Evolutionary conservation across 129 eudicot genomes (phyloP).

Genomic region (Sambucus nigra): DNA sequence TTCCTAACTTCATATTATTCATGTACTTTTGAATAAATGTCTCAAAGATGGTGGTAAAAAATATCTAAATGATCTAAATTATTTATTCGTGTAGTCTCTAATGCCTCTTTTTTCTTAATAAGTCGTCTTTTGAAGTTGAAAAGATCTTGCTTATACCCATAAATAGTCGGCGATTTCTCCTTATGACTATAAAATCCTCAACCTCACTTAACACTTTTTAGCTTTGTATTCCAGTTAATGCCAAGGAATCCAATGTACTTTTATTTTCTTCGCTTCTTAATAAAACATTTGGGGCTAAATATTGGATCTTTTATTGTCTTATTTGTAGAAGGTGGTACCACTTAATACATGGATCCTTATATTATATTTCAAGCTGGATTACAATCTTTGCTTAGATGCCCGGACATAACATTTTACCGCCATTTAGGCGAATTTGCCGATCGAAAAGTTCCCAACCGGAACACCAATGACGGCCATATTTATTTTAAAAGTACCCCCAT

Average conservation of each 20-base stretch:
- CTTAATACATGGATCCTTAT: slow-evolving; percentile 89
- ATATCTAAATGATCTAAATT: too few species aligned
- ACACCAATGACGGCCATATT: slow-evolving; percentile 82
- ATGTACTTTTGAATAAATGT: too few species aligned
- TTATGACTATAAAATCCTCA: slow-evolving; percentile 13
- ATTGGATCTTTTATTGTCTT: slow-evolving; percentile 8
- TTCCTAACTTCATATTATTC: too few species aligned
- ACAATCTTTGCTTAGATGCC: slow-evolving; percentile 80
- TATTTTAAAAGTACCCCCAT: too few species aligned
- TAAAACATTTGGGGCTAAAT: slow-evolving; percentile 22
- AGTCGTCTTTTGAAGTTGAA: too few species aligned
- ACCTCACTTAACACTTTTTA: slow-evolving; percentile 9
- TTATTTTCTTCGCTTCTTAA: not conserved
- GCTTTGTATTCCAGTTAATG: too few species aligned
- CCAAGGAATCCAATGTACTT: slow-evolving; percentile 70
- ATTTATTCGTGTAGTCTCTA: too few species aligned
- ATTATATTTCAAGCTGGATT: slow-evolving; percentile 83
- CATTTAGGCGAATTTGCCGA: slow-evolving; percentile 72
- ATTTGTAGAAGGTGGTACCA: slow-evolving; percentile 71
- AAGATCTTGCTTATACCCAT: too few species aligned
- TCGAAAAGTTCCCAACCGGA: slow-evolving; percentile 67
- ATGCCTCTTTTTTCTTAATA: too few species aligned
- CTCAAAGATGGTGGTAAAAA: too few species aligned
- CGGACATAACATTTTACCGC: slow-evolving; percentile 90
- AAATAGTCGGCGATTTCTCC: slow-evolving; percentile 4